Conservation (phyloP, 805 yeast genomes). For the Brettanomyces naardenensis region DNA sequence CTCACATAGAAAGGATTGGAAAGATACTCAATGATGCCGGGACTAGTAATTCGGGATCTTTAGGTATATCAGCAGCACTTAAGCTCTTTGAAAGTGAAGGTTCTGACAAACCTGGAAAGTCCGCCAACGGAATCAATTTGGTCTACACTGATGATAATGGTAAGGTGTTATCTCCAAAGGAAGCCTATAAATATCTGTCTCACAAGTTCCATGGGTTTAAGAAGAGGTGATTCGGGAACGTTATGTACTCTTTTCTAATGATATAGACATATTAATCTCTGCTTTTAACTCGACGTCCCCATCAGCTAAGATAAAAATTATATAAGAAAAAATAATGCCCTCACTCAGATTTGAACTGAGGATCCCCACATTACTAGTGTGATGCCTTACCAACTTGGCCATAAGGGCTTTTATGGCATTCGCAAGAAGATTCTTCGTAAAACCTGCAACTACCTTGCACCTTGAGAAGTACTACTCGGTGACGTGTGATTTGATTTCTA, state of each 20-base stretch:
- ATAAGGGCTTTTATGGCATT: slow-evolving; percentile 8
- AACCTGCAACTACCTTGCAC: too few relatives aligned
- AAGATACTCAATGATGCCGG: slow-evolving; percentile 6
- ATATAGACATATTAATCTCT: neutral
- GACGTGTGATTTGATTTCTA: too few relatives aligned
- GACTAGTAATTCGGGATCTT: slow-evolving; percentile 4
- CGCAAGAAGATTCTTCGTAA: too few relatives aligned
- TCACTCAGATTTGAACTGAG: slow-evolving; percentile 82
- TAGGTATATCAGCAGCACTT: slow-evolving; percentile 32
- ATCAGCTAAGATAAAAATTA: neutral
- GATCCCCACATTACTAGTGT: slow-evolving; percentile 44
- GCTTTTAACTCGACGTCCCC: neutral
- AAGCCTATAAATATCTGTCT: slow-evolving; percentile 71
- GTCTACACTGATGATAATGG: slow-evolving; percentile 63
- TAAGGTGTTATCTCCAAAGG: slow-evolving; percentile 46
- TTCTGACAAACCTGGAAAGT: slow-evolving; percentile 3
- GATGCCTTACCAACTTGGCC: slow-evolving; percentile 35
- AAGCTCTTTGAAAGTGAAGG: slow-evolving; percentile 19
- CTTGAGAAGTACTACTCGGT: too few relatives aligned
- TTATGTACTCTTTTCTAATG: neutral
- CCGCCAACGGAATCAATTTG: slow-evolving; percentile 37
- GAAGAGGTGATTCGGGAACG: slow-evolving; percentile 7
- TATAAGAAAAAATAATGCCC: slow-evolving; percentile 36
- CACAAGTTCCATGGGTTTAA: slow-evolving; percentile 67
- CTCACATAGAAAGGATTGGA: neutral